Conservation (phyloP, 768 basidiomycete genomes). For the Boletus reticuloceps region DNA sequence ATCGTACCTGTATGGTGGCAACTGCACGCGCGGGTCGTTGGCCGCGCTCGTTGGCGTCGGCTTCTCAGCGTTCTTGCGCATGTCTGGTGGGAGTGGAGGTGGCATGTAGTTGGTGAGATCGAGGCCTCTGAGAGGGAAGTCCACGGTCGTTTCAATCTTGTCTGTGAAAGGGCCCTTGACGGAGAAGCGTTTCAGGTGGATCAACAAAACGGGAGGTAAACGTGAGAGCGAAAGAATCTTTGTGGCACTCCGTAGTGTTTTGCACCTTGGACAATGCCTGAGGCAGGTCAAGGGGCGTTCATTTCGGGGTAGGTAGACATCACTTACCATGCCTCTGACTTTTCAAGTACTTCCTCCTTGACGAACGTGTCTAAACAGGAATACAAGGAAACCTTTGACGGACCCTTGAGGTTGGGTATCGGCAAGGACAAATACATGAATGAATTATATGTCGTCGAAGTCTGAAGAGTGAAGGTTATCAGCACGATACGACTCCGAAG, state of each 20-base stretch:
- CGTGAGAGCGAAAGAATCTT: slow-evolving; percentile 90
- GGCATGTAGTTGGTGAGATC: slow-evolving; percentile 86
- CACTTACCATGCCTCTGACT: slow-evolving; percentile 88
- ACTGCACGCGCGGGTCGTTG: slow-evolving; percentile 78
- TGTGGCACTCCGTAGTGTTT: slow-evolving; percentile 78
- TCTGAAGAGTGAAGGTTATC: slow-evolving; percentile 45
- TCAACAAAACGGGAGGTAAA: slow-evolving; percentile 87
- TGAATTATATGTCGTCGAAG: slow-evolving; percentile 94
- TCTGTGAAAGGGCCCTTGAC: slow-evolving; percentile 90
- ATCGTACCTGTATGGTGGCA: slow-evolving; percentile 92
- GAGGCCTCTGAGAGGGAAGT: slow-evolving; percentile 70
- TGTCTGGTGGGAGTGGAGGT: slow-evolving; percentile 65
- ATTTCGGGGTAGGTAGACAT: background rate
- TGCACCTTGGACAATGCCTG: slow-evolving; percentile 96
- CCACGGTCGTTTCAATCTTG: slow-evolving; percentile 93
- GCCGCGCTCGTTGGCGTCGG: slow-evolving; percentile 19
- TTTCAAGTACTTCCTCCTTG: slow-evolving; percentile 85
- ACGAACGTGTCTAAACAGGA: slow-evolving; percentile 90
- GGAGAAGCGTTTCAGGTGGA: slow-evolving; percentile 91
- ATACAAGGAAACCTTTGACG: slow-evolving; percentile 63
- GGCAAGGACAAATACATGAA: slow-evolving; percentile 96
- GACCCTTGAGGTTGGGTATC: slow-evolving; percentile 63
- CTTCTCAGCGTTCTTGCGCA: slow-evolving; percentile 48
- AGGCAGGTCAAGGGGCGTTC: background rate
- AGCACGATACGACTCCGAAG: slow-evolving; percentile 8